These are phyloP conservation scores for Pleurotus giganteus DNA, from an alignment of 768 basidiomycete species.

Conservation along the genomic window DNA sequence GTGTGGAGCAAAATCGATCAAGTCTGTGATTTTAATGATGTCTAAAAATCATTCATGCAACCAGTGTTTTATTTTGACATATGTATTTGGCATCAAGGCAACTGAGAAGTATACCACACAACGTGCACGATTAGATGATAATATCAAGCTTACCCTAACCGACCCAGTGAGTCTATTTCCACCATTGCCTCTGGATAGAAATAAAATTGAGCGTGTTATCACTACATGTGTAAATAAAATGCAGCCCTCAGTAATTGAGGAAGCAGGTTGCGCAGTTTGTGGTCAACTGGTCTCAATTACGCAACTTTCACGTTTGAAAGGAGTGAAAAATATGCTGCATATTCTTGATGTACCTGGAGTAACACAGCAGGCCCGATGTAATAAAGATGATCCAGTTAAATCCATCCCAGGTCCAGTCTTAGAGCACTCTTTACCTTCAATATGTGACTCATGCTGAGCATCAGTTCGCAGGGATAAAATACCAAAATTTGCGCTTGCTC, in stretches of 20 bases:
- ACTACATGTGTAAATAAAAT: too few relatives aligned
- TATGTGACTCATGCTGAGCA: constrained; percentile 10
- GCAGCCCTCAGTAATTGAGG: too few relatives aligned
- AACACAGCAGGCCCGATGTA: constrained; percentile 6
- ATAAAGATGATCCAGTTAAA: constrained; percentile 4
- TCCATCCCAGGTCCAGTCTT: constrained; percentile 10
- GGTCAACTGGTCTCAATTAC: constrained; percentile 6
- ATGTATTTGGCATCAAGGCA: background rate
- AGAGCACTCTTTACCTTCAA: background rate
- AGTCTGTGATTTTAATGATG: background rate
- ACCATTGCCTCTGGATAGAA: too few relatives aligned
- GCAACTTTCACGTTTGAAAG: constrained; percentile 10
- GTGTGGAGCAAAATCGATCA: background rate
- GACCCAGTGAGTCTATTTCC: too few relatives aligned
- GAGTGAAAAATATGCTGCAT: constrained; percentile 1
- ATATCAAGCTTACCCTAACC: too few relatives aligned
- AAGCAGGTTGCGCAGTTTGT: constrained; percentile 18
- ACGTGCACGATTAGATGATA: too few relatives aligned
- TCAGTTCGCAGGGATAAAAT: constrained; percentile 6
- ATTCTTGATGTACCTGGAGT: constrained; percentile 10
- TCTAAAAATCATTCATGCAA: background rate
- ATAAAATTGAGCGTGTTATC: too few relatives aligned
- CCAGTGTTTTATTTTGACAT: background rate
- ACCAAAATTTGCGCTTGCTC: constrained; percentile 21
- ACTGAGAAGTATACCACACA: background rate